Base-by-base conservation (phyloP, 768 basidiomycete genomes). In the Boletales sp. region DNA sequence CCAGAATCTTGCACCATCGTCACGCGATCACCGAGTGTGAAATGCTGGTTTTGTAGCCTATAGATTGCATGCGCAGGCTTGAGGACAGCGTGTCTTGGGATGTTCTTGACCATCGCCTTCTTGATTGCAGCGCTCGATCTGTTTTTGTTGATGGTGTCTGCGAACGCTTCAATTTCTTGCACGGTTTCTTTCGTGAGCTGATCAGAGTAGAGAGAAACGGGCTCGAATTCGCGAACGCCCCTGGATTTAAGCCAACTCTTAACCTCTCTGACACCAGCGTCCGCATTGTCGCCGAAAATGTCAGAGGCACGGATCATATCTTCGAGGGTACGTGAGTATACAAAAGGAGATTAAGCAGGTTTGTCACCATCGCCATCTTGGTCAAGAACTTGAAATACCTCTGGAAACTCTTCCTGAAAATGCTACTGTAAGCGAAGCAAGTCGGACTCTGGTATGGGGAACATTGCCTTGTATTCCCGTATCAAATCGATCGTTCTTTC, bases 1-100 rank as follows among this genome's bases (percentile, higher is more conserved):
- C 94, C 94, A 0, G 94, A 86, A 63, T 98, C 97, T 58, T 90
- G 87, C 2, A 97, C 93, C 90, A 95, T 97, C 15, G 87, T 88
- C 34, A 97, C 94, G 11, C 97, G 80, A 68, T 99, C 95, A 12
- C 95, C 95, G 7, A 98, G 77, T 0, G 77, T 73, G 63, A 97
- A 99, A 12, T 70, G 73, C 67, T 98, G 97, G 47, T 90, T 87
- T 63, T 94, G 92, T 8, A 98, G 75, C 19, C 94, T 86, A 62
- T 91, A 93, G 7, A 86, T 76, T 2, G 93, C 85, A 70, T 98
- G 94, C 2, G 85, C 73, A 9, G 97, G 97, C 64, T 97, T 98
- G 52, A 98, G 78, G 6, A 98, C 85, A 7, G 92, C 94, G 62
- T 92, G 87, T 11, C 92, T 83, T 5, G 95, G 95, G 35, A 97